Evolutionary conservation across 1,139 yeast genomes (phyloP).

Genomic region (Candida gigantensis): DNA sequence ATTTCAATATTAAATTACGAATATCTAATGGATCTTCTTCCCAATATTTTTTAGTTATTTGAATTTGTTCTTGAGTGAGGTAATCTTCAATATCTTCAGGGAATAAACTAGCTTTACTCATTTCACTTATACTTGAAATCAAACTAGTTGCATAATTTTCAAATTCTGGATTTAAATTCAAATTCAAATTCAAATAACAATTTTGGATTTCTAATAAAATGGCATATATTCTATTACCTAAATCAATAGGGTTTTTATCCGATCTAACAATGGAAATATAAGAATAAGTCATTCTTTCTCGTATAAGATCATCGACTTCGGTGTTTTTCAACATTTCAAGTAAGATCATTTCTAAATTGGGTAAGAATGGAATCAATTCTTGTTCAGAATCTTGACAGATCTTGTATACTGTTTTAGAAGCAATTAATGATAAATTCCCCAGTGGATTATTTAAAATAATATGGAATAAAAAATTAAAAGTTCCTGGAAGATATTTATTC

Average conservation of each 20-base stretch:
- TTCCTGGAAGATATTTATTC: slow-evolving; percentile 38
- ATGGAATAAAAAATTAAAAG: slow-evolving; percentile 50
- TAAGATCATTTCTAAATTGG: slow-evolving; percentile 53
- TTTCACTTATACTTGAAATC: slow-evolving; percentile 60
- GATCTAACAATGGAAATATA: slow-evolving; percentile 63
- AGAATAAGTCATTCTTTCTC: slow-evolving; percentile 63
- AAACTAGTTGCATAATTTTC: slow-evolving; percentile 55
- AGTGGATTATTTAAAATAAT: slow-evolving; percentile 27
- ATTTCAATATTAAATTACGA: slow-evolving; percentile 38
- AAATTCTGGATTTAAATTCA: slow-evolving; percentile 5
- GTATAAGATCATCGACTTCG: slow-evolving; percentile 48
- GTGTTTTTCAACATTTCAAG: slow-evolving; percentile 52
- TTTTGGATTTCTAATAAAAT: slow-evolving; percentile 24
- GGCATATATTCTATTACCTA: slow-evolving; percentile 23
- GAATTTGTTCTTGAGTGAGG: slow-evolving; percentile 28
- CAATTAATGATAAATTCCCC: slow-evolving; percentile 31
- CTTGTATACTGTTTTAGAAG: slow-evolving; percentile 60
- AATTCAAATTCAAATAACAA: neutral
- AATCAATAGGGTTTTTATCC: slow-evolving; percentile 40
- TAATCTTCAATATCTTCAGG: slow-evolving; percentile 57
- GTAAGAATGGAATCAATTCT: slow-evolving; percentile 47
- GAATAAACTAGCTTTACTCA: slow-evolving; percentile 66
- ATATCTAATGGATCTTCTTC: slow-evolving; percentile 42
- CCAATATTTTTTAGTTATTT: slow-evolving; percentile 37
- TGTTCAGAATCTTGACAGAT: slow-evolving; percentile 63